Conservation (phyloP, 495 filamentous ascomycete genomes). For the Neurospora sp. region DNA sequence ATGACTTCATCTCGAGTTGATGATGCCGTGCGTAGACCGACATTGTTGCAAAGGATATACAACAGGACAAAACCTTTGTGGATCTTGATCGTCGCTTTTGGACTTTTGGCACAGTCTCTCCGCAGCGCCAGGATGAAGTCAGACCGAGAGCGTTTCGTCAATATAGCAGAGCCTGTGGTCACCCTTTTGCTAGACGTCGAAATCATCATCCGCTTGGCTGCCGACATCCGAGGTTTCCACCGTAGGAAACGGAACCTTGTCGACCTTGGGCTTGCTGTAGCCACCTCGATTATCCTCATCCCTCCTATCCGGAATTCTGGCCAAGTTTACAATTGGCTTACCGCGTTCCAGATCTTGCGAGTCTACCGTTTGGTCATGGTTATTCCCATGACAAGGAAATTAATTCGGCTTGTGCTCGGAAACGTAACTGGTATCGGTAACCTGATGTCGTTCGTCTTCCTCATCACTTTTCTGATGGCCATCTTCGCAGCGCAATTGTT, state of each 20-base stretch:
- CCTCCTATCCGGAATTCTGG: conserved; percentile 70
- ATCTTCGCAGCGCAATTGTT: conserved; percentile 94
- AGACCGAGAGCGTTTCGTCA: conserved; percentile 38
- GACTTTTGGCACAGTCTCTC: conserved; percentile 61
- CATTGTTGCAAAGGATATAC: conserved; percentile 56
- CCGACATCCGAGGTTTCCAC: conserved; percentile 74
- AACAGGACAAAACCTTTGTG: conserved; percentile 67
- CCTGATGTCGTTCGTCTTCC: conserved; percentile 88
- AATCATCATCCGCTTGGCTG: conserved; percentile 67
- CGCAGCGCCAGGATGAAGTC: conserved; percentile 64
- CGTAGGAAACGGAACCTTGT: conserved; percentile 60
- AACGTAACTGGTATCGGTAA: conserved; percentile 90
- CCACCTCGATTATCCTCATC: conserved; percentile 78
- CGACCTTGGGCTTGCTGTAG: conserved; percentile 68
- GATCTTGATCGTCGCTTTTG: conserved; percentile 70
- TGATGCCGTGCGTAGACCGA: conserved; percentile 29
- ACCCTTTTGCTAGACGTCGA: conserved; percentile 74
- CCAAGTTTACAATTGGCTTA: conserved; percentile 77
- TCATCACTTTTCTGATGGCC: conserved; percentile 86
- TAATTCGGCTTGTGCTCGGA: conserved; percentile 81
- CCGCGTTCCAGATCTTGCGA: conserved; percentile 85
- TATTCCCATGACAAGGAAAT: conserved; percentile 70
- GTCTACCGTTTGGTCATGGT: conserved; percentile 88
- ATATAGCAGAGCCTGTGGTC: conserved; percentile 62
- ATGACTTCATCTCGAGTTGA: not conserved